Evolutionary conservation across 768 basidiomycete species (phyloP), one percentile per base, ranked within the genome.

Genomic region (Lentinula aciculospora): DNA sequence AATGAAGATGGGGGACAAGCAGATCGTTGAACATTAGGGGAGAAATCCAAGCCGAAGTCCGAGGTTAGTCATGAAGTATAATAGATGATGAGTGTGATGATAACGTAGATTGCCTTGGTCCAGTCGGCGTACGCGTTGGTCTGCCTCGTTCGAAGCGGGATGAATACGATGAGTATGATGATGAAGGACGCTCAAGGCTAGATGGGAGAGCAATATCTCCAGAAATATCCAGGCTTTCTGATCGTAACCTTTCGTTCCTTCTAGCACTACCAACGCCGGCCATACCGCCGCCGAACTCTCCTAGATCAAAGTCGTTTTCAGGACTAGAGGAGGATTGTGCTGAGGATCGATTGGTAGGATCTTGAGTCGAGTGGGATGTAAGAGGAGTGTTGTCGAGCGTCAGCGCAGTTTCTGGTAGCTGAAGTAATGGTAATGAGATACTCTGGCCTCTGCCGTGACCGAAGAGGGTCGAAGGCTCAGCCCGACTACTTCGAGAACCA

Each of bases 231-330:
- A 56, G 25, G 23, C 54, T 56, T n/a, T 56, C 54, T 12, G 54
- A 45, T 23, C 32, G 25, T 45, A 56, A n/a, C 23, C 54, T 56
- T 28, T 46, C 29, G 32, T 56, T 56, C 31, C 54, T 42, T 44
- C 54, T 23, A n/a, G 40, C 54, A 19, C 19, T 23, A 10, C 54
- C 54, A n/a, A 56, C 25, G 10, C 54, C 54, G 3, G 54, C 54
- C 40, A 56, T 44, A 12, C 54, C 39, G 12, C 49, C 28, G 12
- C 51, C 36, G 8, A 39, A 53, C 15, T 53, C 51, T 25, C 32
- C 36, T 36, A 37, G 34, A 23, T 53, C 51, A 36, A 39, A 10
- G 36, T 39, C 34, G 23, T 28, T 4, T 2, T 47, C 46, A 29
- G 15, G 29, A 28, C 25, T 28, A 47, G 28, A 47, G 21, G 27